Conservation (phyloP, 306 rosid species). For the Canavalia ensiformis region DNA sequence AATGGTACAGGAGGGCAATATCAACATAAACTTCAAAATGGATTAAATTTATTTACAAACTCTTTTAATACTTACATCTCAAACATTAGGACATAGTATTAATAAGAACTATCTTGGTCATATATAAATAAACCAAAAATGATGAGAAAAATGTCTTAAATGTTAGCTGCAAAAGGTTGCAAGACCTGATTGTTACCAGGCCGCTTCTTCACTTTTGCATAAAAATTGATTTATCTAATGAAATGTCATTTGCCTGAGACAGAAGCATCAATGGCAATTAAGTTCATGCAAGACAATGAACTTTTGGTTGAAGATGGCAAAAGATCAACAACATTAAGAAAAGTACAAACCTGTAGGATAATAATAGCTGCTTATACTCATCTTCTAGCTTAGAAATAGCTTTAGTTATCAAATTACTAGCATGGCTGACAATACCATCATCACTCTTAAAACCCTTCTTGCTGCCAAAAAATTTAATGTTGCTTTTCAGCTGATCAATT, state of each 20-base stretch:
- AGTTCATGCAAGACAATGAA: conserved; percentile 23
- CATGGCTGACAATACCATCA: conserved; percentile 66
- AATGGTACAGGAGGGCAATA: neutral
- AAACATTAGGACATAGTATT: neutral
- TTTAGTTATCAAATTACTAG: conserved; percentile 70
- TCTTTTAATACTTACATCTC: neutral
- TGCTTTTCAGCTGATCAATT: conserved; percentile 73
- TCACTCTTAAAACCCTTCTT: conserved; percentile 71
- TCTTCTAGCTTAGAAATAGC: conserved; percentile 90
- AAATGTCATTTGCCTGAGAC: neutral
- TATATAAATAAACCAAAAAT: neutral
- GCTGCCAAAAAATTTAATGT: conserved; percentile 68
- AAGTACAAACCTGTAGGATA: conserved; percentile 73
- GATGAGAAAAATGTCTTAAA: neutral
- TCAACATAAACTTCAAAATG: conserved; percentile 22
- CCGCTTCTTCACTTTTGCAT: conserved; percentile 16
- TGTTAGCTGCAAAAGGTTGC: conserved; percentile 11
- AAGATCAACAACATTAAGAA: conserved; percentile 3
- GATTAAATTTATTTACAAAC: neutral
- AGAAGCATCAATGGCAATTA: conserved; percentile 10
- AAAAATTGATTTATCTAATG: neutral
- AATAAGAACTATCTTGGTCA: neutral
- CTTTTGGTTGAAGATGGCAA: conserved; percentile 27
- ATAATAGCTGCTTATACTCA: conserved; percentile 70
- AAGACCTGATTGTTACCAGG: neutral